A percentile compares a stretch with the other conserved stretches of the same genome.
phyloP scores from a whole-genome alignment of 2,329 filamentous ascomycete genomes.

The Cercospora zeae-maydis region DNA sequence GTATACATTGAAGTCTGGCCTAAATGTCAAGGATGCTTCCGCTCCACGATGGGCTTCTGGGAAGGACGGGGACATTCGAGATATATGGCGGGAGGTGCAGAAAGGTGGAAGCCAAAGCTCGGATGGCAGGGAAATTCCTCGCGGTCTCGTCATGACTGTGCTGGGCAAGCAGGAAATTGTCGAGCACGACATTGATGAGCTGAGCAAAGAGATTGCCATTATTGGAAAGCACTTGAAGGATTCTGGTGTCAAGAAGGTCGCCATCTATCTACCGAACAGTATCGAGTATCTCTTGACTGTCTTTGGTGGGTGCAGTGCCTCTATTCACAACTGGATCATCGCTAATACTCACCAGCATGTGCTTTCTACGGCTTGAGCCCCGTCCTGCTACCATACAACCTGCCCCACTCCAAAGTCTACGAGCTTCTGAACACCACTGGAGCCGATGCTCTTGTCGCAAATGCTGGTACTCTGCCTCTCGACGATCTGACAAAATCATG shows the following conservation, averaged over 20 bases:
- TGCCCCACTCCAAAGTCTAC: conserved; percentile 64
- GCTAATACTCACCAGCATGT: conserved; percentile 55
- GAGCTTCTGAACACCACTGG: conserved; percentile 68
- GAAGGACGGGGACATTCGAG: conserved; percentile 81
- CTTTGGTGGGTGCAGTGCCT: conserved; percentile 55
- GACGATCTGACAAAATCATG: conserved; percentile 67
- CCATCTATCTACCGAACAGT: conserved; percentile 89
- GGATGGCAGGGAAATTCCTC: conserved; percentile 57
- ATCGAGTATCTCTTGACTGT: conserved; percentile 78
- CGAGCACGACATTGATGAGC: conserved; percentile 66
- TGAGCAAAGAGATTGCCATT: conserved; percentile 82
- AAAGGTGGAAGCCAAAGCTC: conserved; percentile 53
- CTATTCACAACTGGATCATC: neutral
- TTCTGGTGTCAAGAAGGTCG: conserved; percentile 68
- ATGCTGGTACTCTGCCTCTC: conserved; percentile 82
- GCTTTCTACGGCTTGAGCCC: conserved; percentile 83
- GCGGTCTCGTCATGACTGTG: conserved; percentile 73
- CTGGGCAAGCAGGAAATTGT: conserved; percentile 70
- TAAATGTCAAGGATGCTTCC: conserved; percentile 77
- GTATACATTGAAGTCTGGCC: conserved; percentile 70
- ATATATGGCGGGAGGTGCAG: conserved; percentile 75
- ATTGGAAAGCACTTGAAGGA: conserved; percentile 74
- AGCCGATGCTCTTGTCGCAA: conserved; percentile 77
- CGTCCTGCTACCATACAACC: conserved; percentile 80
- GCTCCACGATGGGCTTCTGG: conserved; percentile 79